Evolutionary conservation across 805 yeast genomes (phyloP), one percentile per base, ranked within the genome.

Genomic region (Wickerhamiella bombiphila): DNA sequence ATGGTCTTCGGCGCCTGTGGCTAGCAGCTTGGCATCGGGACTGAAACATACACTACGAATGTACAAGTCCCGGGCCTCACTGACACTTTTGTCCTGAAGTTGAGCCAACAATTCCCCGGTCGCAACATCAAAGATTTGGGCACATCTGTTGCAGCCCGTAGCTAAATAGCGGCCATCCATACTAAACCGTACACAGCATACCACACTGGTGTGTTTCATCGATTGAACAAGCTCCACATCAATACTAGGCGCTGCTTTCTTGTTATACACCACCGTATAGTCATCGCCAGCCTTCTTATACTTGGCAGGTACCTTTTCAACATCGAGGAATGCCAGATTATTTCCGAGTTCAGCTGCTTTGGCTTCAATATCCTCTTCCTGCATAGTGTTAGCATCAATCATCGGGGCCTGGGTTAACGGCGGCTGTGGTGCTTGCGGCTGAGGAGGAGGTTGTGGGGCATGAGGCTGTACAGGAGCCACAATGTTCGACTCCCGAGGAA

Each of bases 41-140:
- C 94, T 80, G 65, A 88, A 88, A 58, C 96, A 86, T 38, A 91
- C 96, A 2, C 94, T 80, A 53, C 98, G 73, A 48, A 88, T 86
- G 63, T 88, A 88, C 53, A 88, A 67, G 59, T 88, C 97, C 38
- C 85, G 75, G 43, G 72, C 72, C 22, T 73, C 69, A 42, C 76
- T 76, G 40, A 70, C 73, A 38, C 71, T 63, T 52, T 86, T 94
- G 59, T 88, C 96, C 47, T 80, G 74, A 52, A 88, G 69, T 56
- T 80, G 73, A 39, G 94, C 93, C 44, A 83, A 75, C 45, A 83
- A 66, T 52, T 80, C 86, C 49, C 98, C 97, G 16, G 93, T 79
- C 52, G 78, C 79, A 36, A 86, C 96, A 48, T 80, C 80, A 61
- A 78, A 88, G 41, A 88, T 94, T 60, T 86, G 95, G 2, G 97